phyloP scores from a whole-genome alignment of 2,329 filamentous ascomycete genomes.

The Xylaria sp. region DNA sequence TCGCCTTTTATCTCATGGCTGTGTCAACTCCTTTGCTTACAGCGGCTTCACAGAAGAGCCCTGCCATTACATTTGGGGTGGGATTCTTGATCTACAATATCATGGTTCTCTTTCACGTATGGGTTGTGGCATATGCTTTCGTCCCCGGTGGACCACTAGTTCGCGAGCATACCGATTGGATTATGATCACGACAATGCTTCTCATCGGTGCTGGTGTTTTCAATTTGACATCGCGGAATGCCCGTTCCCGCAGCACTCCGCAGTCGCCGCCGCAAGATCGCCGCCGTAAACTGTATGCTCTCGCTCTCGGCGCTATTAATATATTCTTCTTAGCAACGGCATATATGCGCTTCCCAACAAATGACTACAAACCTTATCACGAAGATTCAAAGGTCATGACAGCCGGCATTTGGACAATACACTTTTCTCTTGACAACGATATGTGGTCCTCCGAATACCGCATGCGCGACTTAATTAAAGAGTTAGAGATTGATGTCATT shows the following conservation, averaged over 20 bases:
- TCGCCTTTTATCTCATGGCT: constrained; percentile 85
- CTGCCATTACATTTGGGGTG: constrained; percentile 83
- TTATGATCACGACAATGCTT: constrained; percentile 88
- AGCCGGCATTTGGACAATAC: constrained; percentile 97
- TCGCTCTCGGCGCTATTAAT: constrained; percentile 78
- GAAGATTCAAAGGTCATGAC: constrained; percentile 87
- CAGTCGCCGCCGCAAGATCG: constrained; percentile 51
- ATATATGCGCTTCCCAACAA: constrained; percentile 90
- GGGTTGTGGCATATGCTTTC: constrained; percentile 98
- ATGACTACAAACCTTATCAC: constrained; percentile 92
- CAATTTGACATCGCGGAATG: constrained; percentile 67
- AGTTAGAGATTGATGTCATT: constrained; percentile 96
- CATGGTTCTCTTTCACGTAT: constrained; percentile 95
- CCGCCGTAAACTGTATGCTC: constrained; percentile 63
- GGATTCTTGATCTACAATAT: constrained; percentile 94
- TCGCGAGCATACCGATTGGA: constrained; percentile 93
- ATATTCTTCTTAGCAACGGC: constrained; percentile 81
- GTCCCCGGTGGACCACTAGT: constrained; percentile 93
- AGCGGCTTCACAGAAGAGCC: constrained; percentile 79
- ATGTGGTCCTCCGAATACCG: constrained; percentile 98
- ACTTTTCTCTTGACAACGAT: constrained; percentile 97
- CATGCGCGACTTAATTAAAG: constrained; percentile 89
- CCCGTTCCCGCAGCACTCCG: constrained; percentile 53
- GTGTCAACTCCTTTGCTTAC: constrained; percentile 78
- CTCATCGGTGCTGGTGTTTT: constrained; percentile 87